Evolutionary conservation across 192 early-diverging fungal genomes (phyloP), one percentile per base, ranked within the genome.

Genomic region (Globomyces pollinis-pini): DNA sequence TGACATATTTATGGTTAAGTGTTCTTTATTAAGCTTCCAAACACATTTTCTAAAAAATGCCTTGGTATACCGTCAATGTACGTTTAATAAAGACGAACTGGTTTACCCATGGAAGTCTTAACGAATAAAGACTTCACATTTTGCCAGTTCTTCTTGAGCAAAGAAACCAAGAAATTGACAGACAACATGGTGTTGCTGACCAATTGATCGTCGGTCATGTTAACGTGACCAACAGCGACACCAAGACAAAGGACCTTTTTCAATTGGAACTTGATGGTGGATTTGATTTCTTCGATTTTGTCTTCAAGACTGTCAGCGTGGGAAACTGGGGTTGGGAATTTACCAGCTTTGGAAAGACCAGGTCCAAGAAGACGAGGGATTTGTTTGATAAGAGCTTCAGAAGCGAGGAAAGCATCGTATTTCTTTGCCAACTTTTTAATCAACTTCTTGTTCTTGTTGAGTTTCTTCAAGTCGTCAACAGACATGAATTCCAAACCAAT

Each of bases 391-490:
- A 97, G 79, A 52, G 88, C 86, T 71, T 97, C 94, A 54, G 92
- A 95, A 28, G 94, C 94, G 30, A 97, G 72, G 86, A 97, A 97
- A 60, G 93, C 92, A 80, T 97, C 92, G 77, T 92, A 92, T 76
- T 91, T 94, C 85, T 90, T 93, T 73, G 94, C 94, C 21, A 97
- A 86, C 85, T 94, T 97, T 89, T 97, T 97, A 81, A 97, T 92
- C 55, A 88, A 79, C 90, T 97, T 94, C 88, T 97, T 97, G 88
- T 97, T 97, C 88, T 97, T 97, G 87, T 97, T 94, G 64, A 94
- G 81, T 84, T 97, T 97, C 90, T 97, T 97, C 69, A 97, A 78
- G 85, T 97, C 94, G 38, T 97, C 94, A 65, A 94, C 94, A 44
- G 91, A 91, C 78, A 86, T 83, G 85, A 73, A 91, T 54, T 91